phyloP scores from a whole-genome alignment of 768 basidiomycete genomes.

The Gyrodon lividus region DNA sequence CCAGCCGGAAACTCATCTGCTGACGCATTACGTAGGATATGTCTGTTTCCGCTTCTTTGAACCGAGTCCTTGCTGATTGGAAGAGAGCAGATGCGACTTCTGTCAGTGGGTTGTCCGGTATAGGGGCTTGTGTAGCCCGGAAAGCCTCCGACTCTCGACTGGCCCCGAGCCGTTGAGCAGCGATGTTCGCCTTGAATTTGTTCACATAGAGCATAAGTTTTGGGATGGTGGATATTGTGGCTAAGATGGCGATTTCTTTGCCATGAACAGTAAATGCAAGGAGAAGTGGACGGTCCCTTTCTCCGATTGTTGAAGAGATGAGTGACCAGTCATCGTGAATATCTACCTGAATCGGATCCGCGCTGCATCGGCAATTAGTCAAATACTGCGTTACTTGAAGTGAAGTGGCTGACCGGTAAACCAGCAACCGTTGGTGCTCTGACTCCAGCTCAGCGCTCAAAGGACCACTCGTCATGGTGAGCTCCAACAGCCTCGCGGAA shows the following conservation, averaged over 20 bases:
- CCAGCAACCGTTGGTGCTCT: slow-evolving; percentile 69
- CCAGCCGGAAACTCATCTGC: slow-evolving; percentile 69
- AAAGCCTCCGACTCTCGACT: slow-evolving; percentile 78
- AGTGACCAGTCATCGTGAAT: slow-evolving; percentile 83
- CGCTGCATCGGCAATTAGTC: slow-evolving; percentile 40
- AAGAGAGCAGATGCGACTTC: slow-evolving; percentile 87
- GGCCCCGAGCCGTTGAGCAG: slow-evolving; percentile 72
- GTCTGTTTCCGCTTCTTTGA: slow-evolving; percentile 64
- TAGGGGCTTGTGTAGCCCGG: slow-evolving; percentile 66
- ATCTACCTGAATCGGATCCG: slow-evolving; percentile 73
- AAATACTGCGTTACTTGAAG: neutral
- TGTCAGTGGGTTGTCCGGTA: slow-evolving; percentile 77
- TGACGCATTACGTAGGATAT: slow-evolving; percentile 66
- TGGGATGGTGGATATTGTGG: slow-evolving; percentile 74
- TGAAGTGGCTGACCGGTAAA: slow-evolving; percentile 60
- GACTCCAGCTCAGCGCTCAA: slow-evolving; percentile 68
- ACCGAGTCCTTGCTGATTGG: slow-evolving; percentile 64
- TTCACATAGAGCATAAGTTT: slow-evolving; percentile 71
- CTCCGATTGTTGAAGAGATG: slow-evolving; percentile 38
- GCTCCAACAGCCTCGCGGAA: slow-evolving; percentile 60
- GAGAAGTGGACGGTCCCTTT: slow-evolving; percentile 52
- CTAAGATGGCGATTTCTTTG: slow-evolving; percentile 62
- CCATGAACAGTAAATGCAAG: slow-evolving; percentile 78
- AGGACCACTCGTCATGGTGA: slow-evolving; percentile 72
- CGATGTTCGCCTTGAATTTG: slow-evolving; percentile 73